Evolutionary conservation across 2,329 filamentous ascomycete genomes (phyloP), one percentile per base, ranked within the genome.

Genomic region (Aspergillus udagawae): DNA sequence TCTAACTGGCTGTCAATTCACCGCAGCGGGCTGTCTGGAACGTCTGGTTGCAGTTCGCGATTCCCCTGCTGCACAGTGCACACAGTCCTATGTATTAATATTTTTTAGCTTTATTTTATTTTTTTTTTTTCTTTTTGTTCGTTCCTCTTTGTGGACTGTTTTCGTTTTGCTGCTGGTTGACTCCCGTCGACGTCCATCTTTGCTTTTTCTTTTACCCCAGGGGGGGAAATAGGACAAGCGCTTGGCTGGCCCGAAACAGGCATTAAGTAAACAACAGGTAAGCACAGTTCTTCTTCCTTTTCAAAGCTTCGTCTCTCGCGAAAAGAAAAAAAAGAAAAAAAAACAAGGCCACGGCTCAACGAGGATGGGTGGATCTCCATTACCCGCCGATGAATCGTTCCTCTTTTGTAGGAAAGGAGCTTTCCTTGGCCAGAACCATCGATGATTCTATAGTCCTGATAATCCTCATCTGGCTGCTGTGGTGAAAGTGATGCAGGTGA

Each of bases 1-100:
- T 60, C 52, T 60, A 51, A 63, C 58, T 64, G 58, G 58, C 52
- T 59, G 54, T 60, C 56, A 56, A 42, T 52, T 27, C 52, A 57
- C 58, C 60, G 51, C 47, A 52, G 56, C 56, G 56, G 51, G 50
- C 51, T 58, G 58, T 60, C 59, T 59, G 55, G 56, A 57, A 56
- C 55, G 53, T 55, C 54, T 41, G 47, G 49, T 29, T 21, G n/a
- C 47, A 50, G 49, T 49, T 45, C 53, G 51, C 49, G 52, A 27
- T 58, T 48, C 50, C 38, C 45, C 49, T 52, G 47, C 5, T 52
- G 47, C 12, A 47, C 23, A 23, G 21, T 47, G 21, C 44, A 27
- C 44, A 27, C 21, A 47, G 14, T 25, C 12, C 44, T 47, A 48
- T 47, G 32, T 38, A 45, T 51, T 45, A 41, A 12, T 2, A 50